These are phyloP conservation scores for Ophiostoma sp. DNA, from an alignment of 2,329 filamentous ascomycete genomes.

Conservation along the genomic window DNA sequence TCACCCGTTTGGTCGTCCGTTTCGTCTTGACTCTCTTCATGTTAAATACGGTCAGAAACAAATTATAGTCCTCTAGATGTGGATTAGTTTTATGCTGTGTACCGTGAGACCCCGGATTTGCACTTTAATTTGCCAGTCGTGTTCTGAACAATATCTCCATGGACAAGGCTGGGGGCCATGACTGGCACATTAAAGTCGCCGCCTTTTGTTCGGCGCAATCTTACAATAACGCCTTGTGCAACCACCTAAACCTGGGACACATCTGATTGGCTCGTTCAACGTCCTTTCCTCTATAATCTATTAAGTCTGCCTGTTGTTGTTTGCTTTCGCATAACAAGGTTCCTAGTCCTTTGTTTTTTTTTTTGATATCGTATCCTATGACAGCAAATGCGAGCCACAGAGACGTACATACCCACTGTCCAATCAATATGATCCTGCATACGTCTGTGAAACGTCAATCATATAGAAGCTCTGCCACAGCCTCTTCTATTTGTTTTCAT, in stretches of 20 bases:
- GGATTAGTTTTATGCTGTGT: conserved; percentile 8
- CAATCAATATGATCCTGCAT: background rate
- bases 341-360: background rate
- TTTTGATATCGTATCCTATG: background rate
- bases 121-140: background rate
- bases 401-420: background rate
- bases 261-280: background rate
- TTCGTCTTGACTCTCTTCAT: background rate
- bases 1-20: too few relatives aligned
- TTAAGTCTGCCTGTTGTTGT: background rate
- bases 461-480: too few relatives aligned
- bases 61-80: conserved; percentile 6
- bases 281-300: background rate
- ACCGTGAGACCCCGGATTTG: background rate
- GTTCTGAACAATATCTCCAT: background rate
- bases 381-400: background rate
- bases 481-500: too few relatives aligned
- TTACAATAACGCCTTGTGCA: too few relatives aligned
- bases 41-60: background rate
- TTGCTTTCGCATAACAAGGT: background rate
- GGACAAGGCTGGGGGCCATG: background rate
- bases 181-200: too few relatives aligned
- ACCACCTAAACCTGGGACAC: too few relatives aligned
- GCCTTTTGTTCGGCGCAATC: too few relatives aligned
- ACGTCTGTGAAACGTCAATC: background rate